A percentile compares a stretch with the other conserved stretches of the same genome.
Evolutionary conservation across 1,139 yeast species (phyloP).

Genomic region (Suhomyces terraborum): DNA sequence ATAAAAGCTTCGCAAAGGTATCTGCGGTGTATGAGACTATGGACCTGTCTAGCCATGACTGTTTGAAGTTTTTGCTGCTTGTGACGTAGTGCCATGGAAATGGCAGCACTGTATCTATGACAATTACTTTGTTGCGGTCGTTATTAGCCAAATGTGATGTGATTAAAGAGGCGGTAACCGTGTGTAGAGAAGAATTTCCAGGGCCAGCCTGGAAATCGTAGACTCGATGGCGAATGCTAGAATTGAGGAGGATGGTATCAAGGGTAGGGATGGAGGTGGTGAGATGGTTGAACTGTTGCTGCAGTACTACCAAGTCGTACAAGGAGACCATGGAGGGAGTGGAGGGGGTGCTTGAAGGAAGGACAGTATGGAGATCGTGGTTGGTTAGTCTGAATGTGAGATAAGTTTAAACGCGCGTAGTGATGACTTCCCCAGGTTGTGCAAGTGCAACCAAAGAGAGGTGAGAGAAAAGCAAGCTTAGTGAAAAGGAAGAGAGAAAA

Average conservation of each 20-base stretch:
- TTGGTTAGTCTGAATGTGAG: no score
- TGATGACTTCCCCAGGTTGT: constrained; percentile 1
- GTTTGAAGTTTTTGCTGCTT: constrained; percentile 23
- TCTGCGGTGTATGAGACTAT: constrained; percentile 24
- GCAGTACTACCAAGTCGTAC: constrained; percentile 24
- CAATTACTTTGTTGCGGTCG: constrained; percentile 23
- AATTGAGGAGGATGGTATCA: constrained; percentile 25
- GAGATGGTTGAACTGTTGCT: constrained; percentile 23
- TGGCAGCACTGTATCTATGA: constrained; percentile 33
- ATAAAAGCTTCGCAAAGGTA: constrained; percentile 32
- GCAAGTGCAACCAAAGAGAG: not conserved
- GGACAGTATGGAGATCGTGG: no score
- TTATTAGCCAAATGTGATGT: constrained; percentile 30
- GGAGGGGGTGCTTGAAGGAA: not conserved
- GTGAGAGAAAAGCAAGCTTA: no score
- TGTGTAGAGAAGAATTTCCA: constrained; percentile 27
- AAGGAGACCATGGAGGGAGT: constrained; percentile 25
- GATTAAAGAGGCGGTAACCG: constrained; percentile 28
- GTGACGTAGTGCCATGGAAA: constrained; percentile 33
- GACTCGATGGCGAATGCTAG: constrained; percentile 22
- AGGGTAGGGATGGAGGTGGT: constrained; percentile 32
- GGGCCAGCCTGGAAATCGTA: constrained; percentile 46
- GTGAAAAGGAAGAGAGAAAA: not conserved
- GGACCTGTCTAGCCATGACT: constrained; percentile 20
- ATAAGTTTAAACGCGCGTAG: not conserved